These are phyloP conservation scores for Cyanodermella asteris DNA, from an alignment of 2,329 filamentous ascomycete species.

Conservation along the genomic window DNA sequence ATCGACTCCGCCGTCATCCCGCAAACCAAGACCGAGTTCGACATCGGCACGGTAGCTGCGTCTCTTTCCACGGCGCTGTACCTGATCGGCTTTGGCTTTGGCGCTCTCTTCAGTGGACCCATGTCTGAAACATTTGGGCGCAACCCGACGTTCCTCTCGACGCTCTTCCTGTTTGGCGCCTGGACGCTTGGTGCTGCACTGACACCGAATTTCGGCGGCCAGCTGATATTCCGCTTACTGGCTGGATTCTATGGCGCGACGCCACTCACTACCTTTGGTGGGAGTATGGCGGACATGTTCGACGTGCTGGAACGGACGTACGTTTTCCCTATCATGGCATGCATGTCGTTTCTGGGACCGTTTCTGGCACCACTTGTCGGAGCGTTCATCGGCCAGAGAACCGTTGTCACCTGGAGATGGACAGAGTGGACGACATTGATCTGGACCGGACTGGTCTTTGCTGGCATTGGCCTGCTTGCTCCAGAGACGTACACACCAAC, in stretches of 20 bases:
- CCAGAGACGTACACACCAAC: slow-evolving; percentile 14
- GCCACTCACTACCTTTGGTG: slow-evolving; percentile 3
- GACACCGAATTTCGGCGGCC: slow-evolving; percentile 1
- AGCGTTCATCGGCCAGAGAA: slow-evolving; percentile 2
- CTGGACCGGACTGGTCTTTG: slow-evolving; percentile 8
- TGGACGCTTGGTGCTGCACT: slow-evolving; percentile 3
- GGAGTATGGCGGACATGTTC: slow-evolving; percentile 3
- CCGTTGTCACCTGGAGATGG: too few relatives aligned
- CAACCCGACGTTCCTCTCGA: slow-evolving; percentile 4
- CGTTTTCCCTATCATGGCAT: slow-evolving; percentile 1
- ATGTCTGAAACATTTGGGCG: slow-evolving; percentile 6
- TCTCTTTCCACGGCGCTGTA: slow-evolving; percentile 6
- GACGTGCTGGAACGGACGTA: neutral
- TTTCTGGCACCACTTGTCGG: slow-evolving; percentile 1
- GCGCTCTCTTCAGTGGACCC: slow-evolving; percentile 4
- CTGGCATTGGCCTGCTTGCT: slow-evolving; percentile 4
- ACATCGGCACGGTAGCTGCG: slow-evolving; percentile 6
- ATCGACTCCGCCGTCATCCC: too few relatives aligned
- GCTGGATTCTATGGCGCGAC: slow-evolving; percentile 2
- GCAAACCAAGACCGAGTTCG: too few relatives aligned
- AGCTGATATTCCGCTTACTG: slow-evolving; percentile 3
- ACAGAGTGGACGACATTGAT: slow-evolving; percentile 18
- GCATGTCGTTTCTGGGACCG: slow-evolving; percentile 1
- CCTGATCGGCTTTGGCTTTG: slow-evolving; percentile 6
- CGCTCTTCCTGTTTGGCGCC: slow-evolving; percentile 2